Base-by-base conservation (phyloP, 495 filamentous ascomycete genomes). In the Halenospora varia region DNA sequence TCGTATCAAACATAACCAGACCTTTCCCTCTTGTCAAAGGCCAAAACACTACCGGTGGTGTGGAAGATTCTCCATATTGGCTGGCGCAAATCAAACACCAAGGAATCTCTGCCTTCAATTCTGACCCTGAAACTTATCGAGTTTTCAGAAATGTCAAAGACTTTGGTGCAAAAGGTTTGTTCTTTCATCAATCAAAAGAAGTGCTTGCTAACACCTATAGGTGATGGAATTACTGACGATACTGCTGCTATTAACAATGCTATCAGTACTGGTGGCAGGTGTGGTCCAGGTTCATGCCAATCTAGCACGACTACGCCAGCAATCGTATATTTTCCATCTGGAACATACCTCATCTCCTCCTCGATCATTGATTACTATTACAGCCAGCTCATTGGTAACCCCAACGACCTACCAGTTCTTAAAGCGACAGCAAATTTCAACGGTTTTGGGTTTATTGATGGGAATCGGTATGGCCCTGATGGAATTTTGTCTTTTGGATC, bases 401-500 rank as follows among this genome's bases (percentile, higher is more conserved):
- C 75, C 45, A 66, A 79, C 44, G 74, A 80, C 53, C 66, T 85
- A 2, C 93, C 93, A 1, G 87, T 85, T 0, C 76, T 97, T 69
- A 91, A 92, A 76, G 94, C 87, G 0, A 69, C 82, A 0, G 65
- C 86, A 8, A 68, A 68, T 59, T 97, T 97, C 66, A 46, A 73
- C 2, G 94, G 94, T 60, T 96, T 97, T 71, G 93, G 85, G 18
- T 79, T 98, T 20, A 84, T 92, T 59, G 88, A 89, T 61, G 82
- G 81, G 15, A 81, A 89, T 67, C 75, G 77, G 48, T 88, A 88
- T 70, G 88, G 77, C 71, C 77, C 69, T 25, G 70, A 71, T 45
- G 61, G 70, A 45, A 20, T 13, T 25, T 66, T 78, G 23, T 73
- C 74, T 66, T 81, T 75, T 72, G 74, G 76, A 39, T 67, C 83